Evolutionary conservation across 2,329 filamentous ascomycete genomes (phyloP).

Genomic region (Mycosphaerella arachidis): DNA sequence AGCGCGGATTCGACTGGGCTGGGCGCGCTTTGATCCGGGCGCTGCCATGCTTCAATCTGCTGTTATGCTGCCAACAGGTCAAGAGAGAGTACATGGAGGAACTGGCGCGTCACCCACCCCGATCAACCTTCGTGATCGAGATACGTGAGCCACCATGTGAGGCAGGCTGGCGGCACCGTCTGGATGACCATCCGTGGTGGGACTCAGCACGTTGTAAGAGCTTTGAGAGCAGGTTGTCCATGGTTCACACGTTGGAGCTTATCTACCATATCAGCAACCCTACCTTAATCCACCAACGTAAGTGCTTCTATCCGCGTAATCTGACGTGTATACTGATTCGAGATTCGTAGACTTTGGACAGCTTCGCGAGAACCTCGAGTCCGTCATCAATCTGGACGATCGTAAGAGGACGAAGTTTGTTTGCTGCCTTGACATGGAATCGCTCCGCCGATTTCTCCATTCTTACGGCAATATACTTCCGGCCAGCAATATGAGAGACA

Average conservation of each 20-base stretch:
- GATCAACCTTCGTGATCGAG: neutral
- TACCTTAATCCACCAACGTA: no score
- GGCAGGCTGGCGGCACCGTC: neutral
- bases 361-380: no score
- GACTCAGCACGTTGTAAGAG: neutral
- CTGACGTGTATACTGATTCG: no score
- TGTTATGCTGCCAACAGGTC: neutral
- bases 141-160: neutral
- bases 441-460: no score
- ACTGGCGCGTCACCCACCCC: neutral
- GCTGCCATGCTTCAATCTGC: neutral
- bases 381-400: no score
- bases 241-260: neutral
- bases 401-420: no score
- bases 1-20: neutral
- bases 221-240: neutral
- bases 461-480: no score
- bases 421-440: no score
- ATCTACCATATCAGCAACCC: neutral
- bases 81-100: neutral
- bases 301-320: no score
- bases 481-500: no score
- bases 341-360: no score
- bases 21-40: neutral
- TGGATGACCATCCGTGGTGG: neutral